Conservation (phyloP, 148 eudicot genomes). For the Camellia sinensis region DNA sequence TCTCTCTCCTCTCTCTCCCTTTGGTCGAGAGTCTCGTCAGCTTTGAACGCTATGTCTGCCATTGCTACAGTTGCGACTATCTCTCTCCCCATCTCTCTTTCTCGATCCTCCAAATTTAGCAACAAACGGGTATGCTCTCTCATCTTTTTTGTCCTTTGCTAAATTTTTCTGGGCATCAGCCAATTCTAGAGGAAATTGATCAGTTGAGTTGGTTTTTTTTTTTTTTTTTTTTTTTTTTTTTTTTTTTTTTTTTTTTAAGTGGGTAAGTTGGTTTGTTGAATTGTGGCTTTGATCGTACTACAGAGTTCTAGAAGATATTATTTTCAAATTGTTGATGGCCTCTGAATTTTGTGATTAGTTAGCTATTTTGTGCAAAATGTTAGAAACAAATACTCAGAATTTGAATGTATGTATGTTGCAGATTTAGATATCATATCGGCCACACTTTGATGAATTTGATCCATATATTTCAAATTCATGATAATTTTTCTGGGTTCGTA, state of each 20-base stretch:
- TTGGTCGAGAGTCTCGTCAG: neutral
- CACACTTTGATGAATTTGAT: too few species aligned
- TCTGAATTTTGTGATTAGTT: neutral
- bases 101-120: conserved; percentile 41
- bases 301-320: neutral
- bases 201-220: neutral
- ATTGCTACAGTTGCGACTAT: conserved; percentile 68
- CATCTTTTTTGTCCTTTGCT: neutral
- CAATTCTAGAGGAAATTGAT: neutral
- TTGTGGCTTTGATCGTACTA: neutral
- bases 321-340: neutral
- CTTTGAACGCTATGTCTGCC: conserved; percentile 55
- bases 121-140: conserved; percentile 43
- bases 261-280: neutral
- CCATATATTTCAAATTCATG: too few species aligned
- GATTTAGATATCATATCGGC: too few species aligned
- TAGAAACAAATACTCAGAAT: too few species aligned
- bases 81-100: conserved; percentile 57
- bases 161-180: neutral
- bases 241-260: neutral
- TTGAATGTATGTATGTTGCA: too few species aligned
- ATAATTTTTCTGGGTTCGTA: neutral
- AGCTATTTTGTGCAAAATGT: neutral
- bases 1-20: conserved; percentile 13
- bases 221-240: neutral